Conservation (phyloP, 75 land plant genomes). For the Pseudotsuga menziesii region DNA sequence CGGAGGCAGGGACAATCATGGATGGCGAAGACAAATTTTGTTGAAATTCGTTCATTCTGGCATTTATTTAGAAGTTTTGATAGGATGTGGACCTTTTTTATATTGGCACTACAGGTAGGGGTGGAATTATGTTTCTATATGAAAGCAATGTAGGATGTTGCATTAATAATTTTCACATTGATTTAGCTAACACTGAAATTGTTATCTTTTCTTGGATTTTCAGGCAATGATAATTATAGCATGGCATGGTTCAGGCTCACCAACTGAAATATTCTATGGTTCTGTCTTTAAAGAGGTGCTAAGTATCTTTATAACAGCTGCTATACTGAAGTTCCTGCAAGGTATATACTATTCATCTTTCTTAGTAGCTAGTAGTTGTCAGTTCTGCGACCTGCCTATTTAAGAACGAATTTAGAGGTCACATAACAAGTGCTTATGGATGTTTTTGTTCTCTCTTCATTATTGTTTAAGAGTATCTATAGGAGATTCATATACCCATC, state of each 20-base stretch:
- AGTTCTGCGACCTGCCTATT: too few relatives aligned
- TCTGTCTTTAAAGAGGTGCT: constrained; percentile 56
- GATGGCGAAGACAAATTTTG: constrained; percentile 86
- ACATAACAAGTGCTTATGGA: too few relatives aligned
- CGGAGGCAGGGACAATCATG: constrained; percentile 25
- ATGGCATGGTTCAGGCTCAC: constrained; percentile 60
- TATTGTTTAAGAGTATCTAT: too few relatives aligned
- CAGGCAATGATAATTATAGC: constrained; percentile 91
- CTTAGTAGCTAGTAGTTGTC: too few relatives aligned
- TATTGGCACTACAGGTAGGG: constrained; percentile 76
- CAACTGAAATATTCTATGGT: constrained; percentile 44
- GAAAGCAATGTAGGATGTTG: too few relatives aligned
- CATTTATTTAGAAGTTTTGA: constrained; percentile 91
- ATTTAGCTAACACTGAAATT: not conserved
- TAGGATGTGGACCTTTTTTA: constrained; percentile 87
- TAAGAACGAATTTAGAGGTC: too few relatives aligned
- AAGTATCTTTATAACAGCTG: constrained; percentile 89
- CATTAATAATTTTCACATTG: not conserved
- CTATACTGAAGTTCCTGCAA: constrained; percentile 68
- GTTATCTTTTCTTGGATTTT: not conserved
- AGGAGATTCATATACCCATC: too few relatives aligned
- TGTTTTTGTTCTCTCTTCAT: not conserved
- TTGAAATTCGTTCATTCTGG: constrained; percentile 92
- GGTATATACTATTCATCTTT: constrained; percentile 29
- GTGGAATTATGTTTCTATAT: not conserved